Conservation (phyloP, 257 asterid species). For the Rehmannia glutinosa region DNA sequence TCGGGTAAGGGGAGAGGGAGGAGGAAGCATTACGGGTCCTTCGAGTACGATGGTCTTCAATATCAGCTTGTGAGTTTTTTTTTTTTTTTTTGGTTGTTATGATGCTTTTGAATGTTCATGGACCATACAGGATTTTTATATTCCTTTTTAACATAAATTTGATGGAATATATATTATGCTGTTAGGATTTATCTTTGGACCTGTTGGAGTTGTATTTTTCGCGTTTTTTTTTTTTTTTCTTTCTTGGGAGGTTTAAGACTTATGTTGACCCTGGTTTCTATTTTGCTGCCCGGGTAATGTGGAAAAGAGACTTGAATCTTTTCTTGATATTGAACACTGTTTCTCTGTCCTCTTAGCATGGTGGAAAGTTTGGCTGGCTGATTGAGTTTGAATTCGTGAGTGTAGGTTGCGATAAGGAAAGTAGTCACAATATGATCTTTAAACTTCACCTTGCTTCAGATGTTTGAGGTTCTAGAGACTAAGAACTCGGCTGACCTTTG, state of each 20-base stretch:
- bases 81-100: neutral
- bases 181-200: neutral
- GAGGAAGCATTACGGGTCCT: conserved; percentile 41
- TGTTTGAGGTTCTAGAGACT: too few species aligned
- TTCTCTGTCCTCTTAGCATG: neutral
- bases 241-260: neutral
- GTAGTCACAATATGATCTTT: neutral
- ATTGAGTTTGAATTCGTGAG: neutral
- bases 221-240: neutral
- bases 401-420: neutral
- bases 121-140: neutral
- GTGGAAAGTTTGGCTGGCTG: neutral
- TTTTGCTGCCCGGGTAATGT: neutral
- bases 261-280: neutral
- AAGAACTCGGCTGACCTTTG: too few species aligned
- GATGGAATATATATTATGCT: neutral
- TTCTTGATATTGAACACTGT: neutral
- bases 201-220: neutral
- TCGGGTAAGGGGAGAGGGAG: conserved; percentile 64
- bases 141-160: neutral
- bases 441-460: neutral
- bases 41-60: conserved; percentile 71
- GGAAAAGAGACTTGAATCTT: neutral
- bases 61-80: conserved; percentile 63
- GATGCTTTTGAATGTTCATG: neutral